Conservation (phyloP, 306 rosid species). For the Medicago lupulina region DNA sequence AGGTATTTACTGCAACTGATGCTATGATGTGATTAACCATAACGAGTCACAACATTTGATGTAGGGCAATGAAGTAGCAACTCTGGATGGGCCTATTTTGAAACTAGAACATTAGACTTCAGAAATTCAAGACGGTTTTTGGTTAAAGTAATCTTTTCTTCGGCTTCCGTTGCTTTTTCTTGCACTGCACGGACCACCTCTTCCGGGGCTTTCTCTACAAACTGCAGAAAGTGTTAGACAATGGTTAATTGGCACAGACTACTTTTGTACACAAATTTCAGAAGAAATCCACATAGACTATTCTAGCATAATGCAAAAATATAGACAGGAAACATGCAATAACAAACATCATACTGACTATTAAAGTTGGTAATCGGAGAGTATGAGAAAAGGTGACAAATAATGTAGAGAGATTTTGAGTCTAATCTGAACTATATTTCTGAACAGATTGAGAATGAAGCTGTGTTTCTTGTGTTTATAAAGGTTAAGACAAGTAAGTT, state of each 20-base stretch:
- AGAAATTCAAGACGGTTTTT: conserved; percentile 77
- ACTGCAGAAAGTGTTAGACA: conserved; percentile 56
- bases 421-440: no score
- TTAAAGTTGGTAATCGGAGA: not conserved
- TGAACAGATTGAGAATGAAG: no score
- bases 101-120: conserved; percentile 56
- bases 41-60: not conserved
- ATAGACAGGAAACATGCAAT: not conserved
- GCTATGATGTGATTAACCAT: conserved; percentile 8
- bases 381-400: not conserved
- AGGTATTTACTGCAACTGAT: conserved; percentile 2
- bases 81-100: conserved; percentile 43
- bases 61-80: conserved; percentile 8
- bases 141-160: conserved; percentile 86
- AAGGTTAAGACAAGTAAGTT: no score
- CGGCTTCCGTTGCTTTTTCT: conserved; percentile 84
- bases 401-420: no score
- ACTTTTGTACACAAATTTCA: conserved; percentile 8
- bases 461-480: no score
- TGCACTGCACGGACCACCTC: conserved; percentile 75
- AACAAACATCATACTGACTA: conserved; percentile 8
- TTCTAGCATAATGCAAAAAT: conserved; percentile 8
- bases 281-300: conserved; percentile 20
- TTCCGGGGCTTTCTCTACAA: conserved; percentile 87
- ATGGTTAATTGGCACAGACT: conserved; percentile 22